Base-by-base conservation (phyloP, 208 protist genomes). In the Wallacemonas sp. region DNA sequence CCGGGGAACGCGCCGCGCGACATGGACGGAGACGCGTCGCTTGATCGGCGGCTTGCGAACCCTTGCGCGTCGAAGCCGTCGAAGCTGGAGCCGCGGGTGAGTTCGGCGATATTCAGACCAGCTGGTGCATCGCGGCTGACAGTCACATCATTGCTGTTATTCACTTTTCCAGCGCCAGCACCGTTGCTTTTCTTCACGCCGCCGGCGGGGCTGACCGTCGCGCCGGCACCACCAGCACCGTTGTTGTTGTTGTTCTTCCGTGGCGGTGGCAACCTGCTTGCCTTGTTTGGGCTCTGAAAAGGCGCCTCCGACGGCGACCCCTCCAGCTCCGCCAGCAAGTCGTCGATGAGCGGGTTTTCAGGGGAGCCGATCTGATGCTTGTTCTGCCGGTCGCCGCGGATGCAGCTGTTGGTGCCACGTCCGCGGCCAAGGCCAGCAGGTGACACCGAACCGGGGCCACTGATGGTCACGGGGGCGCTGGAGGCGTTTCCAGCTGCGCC, bases 41-140 rank as follows among this genome's bases (percentile, higher is more conserved):
- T 63, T 11, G 57, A 49, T 16, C 57, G 57, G 4, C 57, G 33
- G 2, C 52, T 0, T 26, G 12, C n/a, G 32, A 58, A 58, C n/a
- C 52, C 52, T 58, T 58, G 52, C 30, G 52, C 26, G 21, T 43
- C 52, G 52, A 58, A 58, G 52, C 36, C 52, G 2, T 58, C 52
- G 1, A 58, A 58, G 57, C 41, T 63, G 17, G 57, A 63, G 39
- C 41, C 57, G 14, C 41, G 33, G 24, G 57, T 67, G 16, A 55
- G 17, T 5, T 67, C 44, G 4, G 47, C 27, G 0, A 44, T 26
- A 26, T 66, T 65, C 32, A 36, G 1, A 5, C 61, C 65, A 39
- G 62, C 62, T 0, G 41, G 30, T 17, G 23, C 21, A 9, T 73
- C 74, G 39, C 61, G 70, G 14, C 68, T 27, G 46, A 41, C 74